Percentiles rank a stretch among this genome's conserved stretches.
Conservation (phyloP, 176 grass and related monocot genomes). For the Lolium rigidum region DNA sequence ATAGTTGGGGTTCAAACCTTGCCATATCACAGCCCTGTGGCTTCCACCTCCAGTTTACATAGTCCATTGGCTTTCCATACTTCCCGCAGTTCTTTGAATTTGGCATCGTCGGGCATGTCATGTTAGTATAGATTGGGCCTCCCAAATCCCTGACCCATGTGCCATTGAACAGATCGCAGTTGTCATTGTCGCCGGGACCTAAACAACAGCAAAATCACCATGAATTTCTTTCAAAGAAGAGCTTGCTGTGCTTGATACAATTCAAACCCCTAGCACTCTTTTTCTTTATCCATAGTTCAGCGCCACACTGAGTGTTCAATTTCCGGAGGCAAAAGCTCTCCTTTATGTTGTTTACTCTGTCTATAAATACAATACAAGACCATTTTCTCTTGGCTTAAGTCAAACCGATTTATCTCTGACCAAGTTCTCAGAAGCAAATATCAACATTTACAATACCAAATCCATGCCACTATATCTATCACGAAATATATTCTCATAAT, state of each 20-base stretch:
- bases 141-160: slow-evolving; percentile 56
- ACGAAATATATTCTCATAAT: not conserved
- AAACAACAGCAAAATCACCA: slow-evolving; percentile 3
- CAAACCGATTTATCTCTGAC: not conserved
- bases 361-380: not conserved
- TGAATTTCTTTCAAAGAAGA: slow-evolving; percentile 17
- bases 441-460: not conserved
- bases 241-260: not conserved
- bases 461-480: not conserved
- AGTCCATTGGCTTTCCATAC: slow-evolving; percentile 66
- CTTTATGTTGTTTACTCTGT: slow-evolving; percentile 1
- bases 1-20: slow-evolving; percentile 54
- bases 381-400: not conserved
- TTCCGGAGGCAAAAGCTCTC: not conserved
- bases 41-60: slow-evolving; percentile 73
- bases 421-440: not conserved
- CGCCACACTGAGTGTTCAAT: not conserved
- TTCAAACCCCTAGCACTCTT: not conserved
- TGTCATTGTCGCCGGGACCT: slow-evolving; percentile 23
- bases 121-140: slow-evolving; percentile 52
- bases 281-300: no score
- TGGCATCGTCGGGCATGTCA: slow-evolving; percentile 55
- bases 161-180: slow-evolving; percentile 57
- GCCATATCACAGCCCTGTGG: slow-evolving; percentile 57
- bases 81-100: slow-evolving; percentile 62